Evolutionary conservation across 2,329 filamentous ascomycete species (phyloP).

Genomic region (Phialophora macrospora): DNA sequence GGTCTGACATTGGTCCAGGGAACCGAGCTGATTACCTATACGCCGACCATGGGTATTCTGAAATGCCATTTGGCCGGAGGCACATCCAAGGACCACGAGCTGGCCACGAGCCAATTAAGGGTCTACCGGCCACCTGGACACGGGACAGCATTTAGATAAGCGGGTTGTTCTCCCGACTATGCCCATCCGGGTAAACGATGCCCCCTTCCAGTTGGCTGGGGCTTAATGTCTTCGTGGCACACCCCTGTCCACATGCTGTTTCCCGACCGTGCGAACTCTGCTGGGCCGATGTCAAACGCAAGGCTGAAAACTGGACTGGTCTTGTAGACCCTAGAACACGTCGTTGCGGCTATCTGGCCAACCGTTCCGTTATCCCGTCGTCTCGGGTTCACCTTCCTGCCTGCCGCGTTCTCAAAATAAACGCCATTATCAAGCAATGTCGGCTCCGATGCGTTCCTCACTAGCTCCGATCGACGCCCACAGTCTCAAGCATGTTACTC

Average conservation of each 20-base stretch:
- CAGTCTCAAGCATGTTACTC: not conserved
- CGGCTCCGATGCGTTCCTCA: not conserved
- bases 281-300: not conserved
- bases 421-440: constrained; percentile 14
- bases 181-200: not conserved
- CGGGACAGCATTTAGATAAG: not conserved
- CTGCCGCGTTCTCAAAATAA: constrained; percentile 10
- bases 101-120: constrained; percentile 1
- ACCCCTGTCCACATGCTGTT: not conserved
- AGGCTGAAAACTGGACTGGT: constrained; percentile 1
- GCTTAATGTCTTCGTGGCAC: not conserved
- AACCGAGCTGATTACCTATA: constrained; percentile 1
- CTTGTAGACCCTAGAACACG: not conserved
- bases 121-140: constrained; percentile 1
- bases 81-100: not conserved
- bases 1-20: constrained; percentile 1
- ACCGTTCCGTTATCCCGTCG: not conserved
- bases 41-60: not conserved
- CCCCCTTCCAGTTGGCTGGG: constrained; percentile 1
- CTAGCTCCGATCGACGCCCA: not conserved
- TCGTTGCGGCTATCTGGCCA: not conserved
- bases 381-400: not conserved
- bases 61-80: not conserved
- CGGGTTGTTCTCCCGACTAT: not conserved
- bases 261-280: not conserved